Evolutionary conservation across 2,329 filamentous ascomycete species (phyloP).

Genomic region (Chaetomium olivaceum): DNA sequence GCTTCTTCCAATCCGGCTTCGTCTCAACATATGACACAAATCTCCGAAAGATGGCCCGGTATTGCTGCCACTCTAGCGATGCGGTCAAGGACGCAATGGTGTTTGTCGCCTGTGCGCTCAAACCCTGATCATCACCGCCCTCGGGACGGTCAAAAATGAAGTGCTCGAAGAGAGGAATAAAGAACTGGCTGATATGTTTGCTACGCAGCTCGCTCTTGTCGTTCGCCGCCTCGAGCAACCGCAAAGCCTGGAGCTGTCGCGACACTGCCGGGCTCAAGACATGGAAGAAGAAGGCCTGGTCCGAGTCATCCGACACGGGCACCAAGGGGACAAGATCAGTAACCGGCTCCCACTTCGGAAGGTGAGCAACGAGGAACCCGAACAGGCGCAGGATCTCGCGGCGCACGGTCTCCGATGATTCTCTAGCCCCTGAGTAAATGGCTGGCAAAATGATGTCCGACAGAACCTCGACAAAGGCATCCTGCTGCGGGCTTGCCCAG

Average conservation of each 20-base stretch:
- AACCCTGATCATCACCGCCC: constrained; percentile 73
- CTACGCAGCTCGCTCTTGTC: constrained; percentile 65
- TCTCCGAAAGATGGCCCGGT: constrained; percentile 77
- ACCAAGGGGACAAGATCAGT: constrained; percentile 73
- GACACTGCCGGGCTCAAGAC: constrained; percentile 87
- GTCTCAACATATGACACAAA: constrained; percentile 80
- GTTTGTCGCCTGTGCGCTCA: constrained; percentile 82
- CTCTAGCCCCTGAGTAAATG: constrained; percentile 72
- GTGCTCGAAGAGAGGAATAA: constrained; percentile 89
- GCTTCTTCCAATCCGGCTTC: constrained; percentile 82
- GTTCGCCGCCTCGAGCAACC: constrained; percentile 71
- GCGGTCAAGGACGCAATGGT: constrained; percentile 74
- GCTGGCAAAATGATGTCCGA: constrained; percentile 69
- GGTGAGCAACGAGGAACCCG: constrained; percentile 71
- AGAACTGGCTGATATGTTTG: constrained; percentile 79
- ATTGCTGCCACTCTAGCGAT: constrained; percentile 87
- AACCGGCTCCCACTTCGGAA: constrained; percentile 69
- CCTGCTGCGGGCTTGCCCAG: constrained; percentile 43
- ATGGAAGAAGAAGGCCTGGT: constrained; percentile 84
- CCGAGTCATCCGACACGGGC: constrained; percentile 57
- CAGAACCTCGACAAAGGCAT: constrained; percentile 60
- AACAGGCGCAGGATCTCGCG: constrained; percentile 79
- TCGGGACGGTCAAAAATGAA: constrained; percentile 85
- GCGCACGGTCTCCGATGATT: constrained; percentile 80
- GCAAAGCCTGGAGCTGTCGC: constrained; percentile 79